Evolutionary conservation across 495 filamentous ascomycete genomes (phyloP), one percentile per base, ranked within the genome.

Genomic region (Penicillium paxilli): DNA sequence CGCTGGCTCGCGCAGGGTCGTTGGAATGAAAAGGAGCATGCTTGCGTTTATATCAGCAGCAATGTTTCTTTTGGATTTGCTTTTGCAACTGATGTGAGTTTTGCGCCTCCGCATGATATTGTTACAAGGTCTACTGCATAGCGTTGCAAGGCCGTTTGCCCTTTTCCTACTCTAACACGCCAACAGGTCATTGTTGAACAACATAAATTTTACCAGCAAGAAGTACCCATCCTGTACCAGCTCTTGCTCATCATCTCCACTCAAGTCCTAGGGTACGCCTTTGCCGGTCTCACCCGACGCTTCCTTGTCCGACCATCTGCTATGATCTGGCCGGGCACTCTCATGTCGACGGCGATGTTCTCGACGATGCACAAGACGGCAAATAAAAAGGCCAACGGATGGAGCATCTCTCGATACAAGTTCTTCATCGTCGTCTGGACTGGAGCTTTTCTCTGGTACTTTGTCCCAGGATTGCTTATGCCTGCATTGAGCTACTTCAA

Each of bases 31-130:
- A 92, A 93, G 65, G 89, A 93, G 66, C 89, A 93, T 70, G 86
- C 82, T 47, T 93, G 89, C 67, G 87, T 93, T 49, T 93, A 92
- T 60, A 89, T 92, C 59, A 89, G 85, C 75, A 92, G 90, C 70
- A 93, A 93, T 68, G 88, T 93, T 23, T 90, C 89, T n/a, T 93
- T 93, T 62, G 90, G 89, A 0, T 93, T 93, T 72, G 89, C 89
- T 21, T 93, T 92, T 69, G 66, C 66, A 7, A 69, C 66, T 12
- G 61, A 83, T 75, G 81, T 93, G 17, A 46, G 65, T 54, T 37
- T 2, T 16, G 2, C 33, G 11, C n/a, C 14, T 2, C 5, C 33
- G 10, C 33, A 37, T n/a, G n/a, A n/a, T n/a, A n/a, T n/a, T n/a
- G n/a, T n/a, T n/a, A n/a, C n/a, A n/a, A n/a, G n/a, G n/a, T n/a